Conservation (phyloP, 2,329 filamentous ascomycete genomes). For the Pseudogymnoascus sp. region DNA sequence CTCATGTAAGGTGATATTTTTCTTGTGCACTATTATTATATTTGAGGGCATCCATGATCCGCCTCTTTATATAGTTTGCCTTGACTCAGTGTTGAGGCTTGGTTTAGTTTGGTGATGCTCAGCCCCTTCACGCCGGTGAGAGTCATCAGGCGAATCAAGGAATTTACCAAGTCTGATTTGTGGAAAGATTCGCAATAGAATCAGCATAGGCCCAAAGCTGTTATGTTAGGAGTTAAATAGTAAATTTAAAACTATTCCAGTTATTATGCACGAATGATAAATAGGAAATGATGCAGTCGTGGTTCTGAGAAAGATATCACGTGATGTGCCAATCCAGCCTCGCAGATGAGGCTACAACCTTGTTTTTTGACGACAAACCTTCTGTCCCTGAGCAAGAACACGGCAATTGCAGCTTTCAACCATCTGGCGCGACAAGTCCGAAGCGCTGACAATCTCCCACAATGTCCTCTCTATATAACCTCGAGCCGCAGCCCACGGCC, state of each 20-base stretch:
- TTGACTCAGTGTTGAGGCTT: neutral
- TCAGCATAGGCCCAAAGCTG: neutral
- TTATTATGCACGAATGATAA: neutral
- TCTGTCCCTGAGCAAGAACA: neutral
- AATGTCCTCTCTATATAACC: constrained; percentile 90
- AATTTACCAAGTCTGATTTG: neutral
- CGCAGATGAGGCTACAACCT: constrained; percentile 1
- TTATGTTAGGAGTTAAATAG: neutral
- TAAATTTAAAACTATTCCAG: neutral
- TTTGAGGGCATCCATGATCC: neutral
- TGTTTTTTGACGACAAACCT: constrained; percentile 1
- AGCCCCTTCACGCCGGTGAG: neutral
- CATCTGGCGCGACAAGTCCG: neutral
- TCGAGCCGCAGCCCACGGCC: constrained; percentile 88
- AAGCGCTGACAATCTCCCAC: constrained; percentile 7
- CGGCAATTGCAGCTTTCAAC: neutral
- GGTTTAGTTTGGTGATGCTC: neutral
- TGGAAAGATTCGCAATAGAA: too few relatives aligned
- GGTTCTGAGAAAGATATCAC: neutral
- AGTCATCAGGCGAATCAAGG: neutral
- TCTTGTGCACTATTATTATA: neutral
- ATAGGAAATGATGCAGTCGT: neutral
- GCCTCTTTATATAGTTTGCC: neutral
- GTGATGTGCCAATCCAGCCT: neutral
- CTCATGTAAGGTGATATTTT: neutral